A percentile compares a stretch with the other conserved stretches of the same genome.
phyloP scores from a whole-genome alignment of 108 stramenopile species.

The Skeletonema grethae region DNA sequence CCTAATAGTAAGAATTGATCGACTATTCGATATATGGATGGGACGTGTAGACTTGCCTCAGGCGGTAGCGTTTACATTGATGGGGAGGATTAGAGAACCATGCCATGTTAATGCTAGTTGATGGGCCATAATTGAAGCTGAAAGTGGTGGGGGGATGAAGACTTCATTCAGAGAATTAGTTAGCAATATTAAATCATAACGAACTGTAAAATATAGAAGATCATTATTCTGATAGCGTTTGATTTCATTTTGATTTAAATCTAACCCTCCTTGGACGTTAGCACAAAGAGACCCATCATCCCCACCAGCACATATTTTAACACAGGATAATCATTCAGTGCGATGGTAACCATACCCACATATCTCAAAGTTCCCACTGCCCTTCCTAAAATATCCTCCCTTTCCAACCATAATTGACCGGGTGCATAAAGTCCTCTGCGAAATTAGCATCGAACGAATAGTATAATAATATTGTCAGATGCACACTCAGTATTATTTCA shows the following conservation, averaged over 20 bases:
- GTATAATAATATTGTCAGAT: too few species aligned
- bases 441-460: neutral
- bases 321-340: conserved; percentile 98
- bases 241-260: neutral
- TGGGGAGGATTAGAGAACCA: neutral
- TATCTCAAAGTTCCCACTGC: conserved; percentile 95
- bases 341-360: conserved; percentile 99
- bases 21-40: neutral
- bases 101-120: too few species aligned
- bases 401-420: conserved; percentile 97
- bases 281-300: conserved; percentile 98
- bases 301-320: conserved; percentile 98
- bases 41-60: neutral
- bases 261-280: conserved; percentile 97
- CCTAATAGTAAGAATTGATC: conserved; percentile 36
- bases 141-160: neutral
- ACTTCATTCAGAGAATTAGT: neutral
- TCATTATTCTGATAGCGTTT: neutral
- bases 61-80: neutral
- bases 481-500: neutral
- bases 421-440: conserved; percentile 92
- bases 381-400: conserved; percentile 98
- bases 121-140: neutral
- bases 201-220: conserved; percentile 2
- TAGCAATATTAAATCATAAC: conserved; percentile 1